These are phyloP conservation scores for Takashimella tepidaria DNA, from an alignment of 1,284 basidiomycete species.

Conservation along the genomic window DNA sequence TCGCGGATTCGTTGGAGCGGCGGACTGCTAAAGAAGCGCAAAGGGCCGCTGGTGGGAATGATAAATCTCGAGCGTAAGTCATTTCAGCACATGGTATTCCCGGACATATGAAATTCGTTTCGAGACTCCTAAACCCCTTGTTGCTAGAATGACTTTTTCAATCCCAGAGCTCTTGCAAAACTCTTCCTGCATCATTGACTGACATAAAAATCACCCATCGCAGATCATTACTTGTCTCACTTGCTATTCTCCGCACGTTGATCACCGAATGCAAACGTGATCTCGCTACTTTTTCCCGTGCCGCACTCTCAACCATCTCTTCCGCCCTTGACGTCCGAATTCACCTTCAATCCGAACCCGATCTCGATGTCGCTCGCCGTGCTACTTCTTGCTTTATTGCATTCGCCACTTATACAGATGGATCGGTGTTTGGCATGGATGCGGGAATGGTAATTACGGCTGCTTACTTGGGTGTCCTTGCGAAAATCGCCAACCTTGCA, in stretches of 20 bases:
- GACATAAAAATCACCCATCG: background rate
- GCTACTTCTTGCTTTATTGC: constrained; percentile 80
- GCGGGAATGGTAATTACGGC: constrained; percentile 55
- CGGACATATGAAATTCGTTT: no score
- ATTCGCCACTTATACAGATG: constrained; percentile 88
- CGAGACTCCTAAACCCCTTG: no score
- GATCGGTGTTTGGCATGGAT: constrained; percentile 72
- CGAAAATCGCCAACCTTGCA: constrained; percentile 60
- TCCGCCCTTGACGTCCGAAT: constrained; percentile 55
- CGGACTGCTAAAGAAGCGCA: constrained; percentile 63
- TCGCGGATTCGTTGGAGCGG: constrained; percentile 77
- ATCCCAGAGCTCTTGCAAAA: no score
- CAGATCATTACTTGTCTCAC: constrained; percentile 78
- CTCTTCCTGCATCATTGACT: no score
- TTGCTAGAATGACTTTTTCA: background rate
- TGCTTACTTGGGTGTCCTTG: constrained; percentile 66
- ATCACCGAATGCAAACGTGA: constrained; percentile 87
- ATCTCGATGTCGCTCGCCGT: constrained; percentile 79
- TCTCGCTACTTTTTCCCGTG: constrained; percentile 71
- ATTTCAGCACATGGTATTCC: no score
- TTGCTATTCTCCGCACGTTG: constrained; percentile 76
- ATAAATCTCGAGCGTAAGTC: constrained; percentile 75
- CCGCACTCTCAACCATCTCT: constrained; percentile 70
- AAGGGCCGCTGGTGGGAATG: constrained; percentile 65
- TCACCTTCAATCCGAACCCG: constrained; percentile 54